Percentiles rank a stretch among this genome's conserved stretches.
These are phyloP conservation scores for Phialophora expanda DNA, from an alignment of 2,329 filamentous ascomycete genomes.

Conservation along the genomic window DNA sequence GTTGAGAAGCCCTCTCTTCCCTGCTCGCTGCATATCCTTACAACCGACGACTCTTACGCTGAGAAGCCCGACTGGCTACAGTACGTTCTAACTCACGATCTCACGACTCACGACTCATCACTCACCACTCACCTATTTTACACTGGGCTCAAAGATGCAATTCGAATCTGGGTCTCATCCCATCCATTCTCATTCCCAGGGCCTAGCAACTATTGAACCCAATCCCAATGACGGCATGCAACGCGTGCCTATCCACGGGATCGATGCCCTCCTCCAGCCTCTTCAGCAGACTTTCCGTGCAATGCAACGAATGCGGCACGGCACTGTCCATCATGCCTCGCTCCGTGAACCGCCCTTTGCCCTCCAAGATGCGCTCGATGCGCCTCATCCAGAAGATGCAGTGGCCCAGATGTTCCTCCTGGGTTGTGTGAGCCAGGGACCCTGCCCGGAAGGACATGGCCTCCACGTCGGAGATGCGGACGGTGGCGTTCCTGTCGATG, in stretches of 20 bases:
- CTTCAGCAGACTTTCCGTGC: background rate
- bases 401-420: conserved; percentile 6
- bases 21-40: too few relatives aligned
- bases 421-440: background rate
- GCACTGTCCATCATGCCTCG: conserved; percentile 1
- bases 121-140: too few relatives aligned
- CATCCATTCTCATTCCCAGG: too few relatives aligned
- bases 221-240: conserved; percentile 5
- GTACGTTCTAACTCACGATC: too few relatives aligned
- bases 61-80: too few relatives aligned
- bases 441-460: conserved; percentile 7
- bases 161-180: too few relatives aligned
- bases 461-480: conserved; percentile 1
- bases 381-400: conserved; percentile 13
- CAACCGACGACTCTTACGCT: too few relatives aligned
- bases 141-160: too few relatives aligned
- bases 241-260: background rate
- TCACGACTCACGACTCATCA: too few relatives aligned
- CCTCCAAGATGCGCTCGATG: conserved; percentile 1
- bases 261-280: conserved; percentile 1
- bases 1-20: too few relatives aligned
- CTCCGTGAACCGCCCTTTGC: conserved; percentile 5
- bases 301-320: conserved; percentile 8
- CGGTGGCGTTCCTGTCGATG: conserved; percentile 1
- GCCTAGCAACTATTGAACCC: conserved; percentile 2